These are phyloP conservation scores for Backusella sp. DNA, from an alignment of 192 early-diverging fungal species.

Conservation along the genomic window DNA sequence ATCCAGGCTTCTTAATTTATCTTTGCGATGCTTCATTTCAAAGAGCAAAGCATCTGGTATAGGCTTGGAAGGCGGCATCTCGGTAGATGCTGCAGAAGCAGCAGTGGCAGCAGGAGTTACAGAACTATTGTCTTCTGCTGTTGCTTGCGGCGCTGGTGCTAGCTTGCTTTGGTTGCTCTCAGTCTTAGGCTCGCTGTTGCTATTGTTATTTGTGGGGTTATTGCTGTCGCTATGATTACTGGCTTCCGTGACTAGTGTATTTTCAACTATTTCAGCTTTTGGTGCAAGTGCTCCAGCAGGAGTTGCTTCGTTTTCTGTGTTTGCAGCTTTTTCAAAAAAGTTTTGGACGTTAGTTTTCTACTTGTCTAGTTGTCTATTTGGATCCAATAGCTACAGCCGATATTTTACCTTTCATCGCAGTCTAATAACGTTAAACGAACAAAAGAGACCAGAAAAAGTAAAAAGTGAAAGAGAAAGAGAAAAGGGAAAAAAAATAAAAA, in stretches of 20 bases:
- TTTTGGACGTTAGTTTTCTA: neutral
- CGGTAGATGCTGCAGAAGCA: neutral
- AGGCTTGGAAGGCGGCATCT: constrained; percentile 3
- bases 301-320: constrained; percentile 5
- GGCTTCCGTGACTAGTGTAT: neutral
- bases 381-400: neutral
- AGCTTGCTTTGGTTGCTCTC: neutral
- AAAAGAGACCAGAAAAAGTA: neutral
- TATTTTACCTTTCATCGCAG: neutral
- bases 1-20: neutral
- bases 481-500: neutral
- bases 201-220: neutral
- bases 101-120: neutral
- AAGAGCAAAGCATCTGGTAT: neutral
- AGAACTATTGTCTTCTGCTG: neutral
- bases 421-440: neutral
- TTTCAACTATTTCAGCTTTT: neutral
- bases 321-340: neutral
- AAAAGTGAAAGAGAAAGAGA: neutral
- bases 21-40: constrained; percentile 2
- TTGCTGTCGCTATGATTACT: neutral
- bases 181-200: neutral
- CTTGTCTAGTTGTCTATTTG: neutral
- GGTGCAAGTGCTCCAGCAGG: constrained; percentile 6
- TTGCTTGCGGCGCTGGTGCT: neutral